Evolutionary conservation across 768 basidiomycete species (phyloP), one percentile per base, ranked within the genome.

Genomic region (Tulasnella sp.): DNA sequence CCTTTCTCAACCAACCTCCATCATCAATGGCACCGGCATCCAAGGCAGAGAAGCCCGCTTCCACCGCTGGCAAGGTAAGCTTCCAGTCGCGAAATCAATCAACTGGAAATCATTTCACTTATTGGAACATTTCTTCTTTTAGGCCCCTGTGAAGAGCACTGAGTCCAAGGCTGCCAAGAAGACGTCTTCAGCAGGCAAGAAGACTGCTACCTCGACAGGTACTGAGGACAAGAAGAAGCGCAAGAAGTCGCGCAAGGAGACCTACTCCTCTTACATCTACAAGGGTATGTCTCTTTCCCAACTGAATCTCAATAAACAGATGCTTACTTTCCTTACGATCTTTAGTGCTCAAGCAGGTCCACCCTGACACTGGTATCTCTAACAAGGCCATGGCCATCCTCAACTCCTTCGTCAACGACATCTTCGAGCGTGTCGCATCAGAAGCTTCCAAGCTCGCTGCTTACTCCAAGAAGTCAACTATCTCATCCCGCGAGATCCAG

Each of bases 351-450:
- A 92, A 90, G 75, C 92, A 97, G 77, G 94, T 97, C 61, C 95
- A 97, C 78, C 92, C 94, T 53, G 95, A 97, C 70, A 98, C 91
- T 52, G 95, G 94, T 85, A 97, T 97, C 76, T 94, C 93, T 58
- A 97, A 96, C 84, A 95, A 95, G 79, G 92, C 91, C 21, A 94
- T 95, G 90, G 87, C 91, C 62, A 94, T 96, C 70, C 74, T 96
- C 60, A 95, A 95, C 79, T 89, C 86, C 60, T 96, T 96, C 70
- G 92, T 96, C 68, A 93, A 93, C 68, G 92, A 96, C 67, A 95
- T 91, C 65, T 92, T 91, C 65, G 89, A 91, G 70, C 87, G 89
- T n/a, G 90, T 93, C 67, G 89, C 89, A 10, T 83, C 85, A 0
- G 90, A 93, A 70, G 90, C 89, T 41, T 90, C 89, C 58, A 91